These are phyloP conservation scores for Asclepias syriaca DNA, from an alignment of 257 asterid genomes.

Conservation along the genomic window DNA sequence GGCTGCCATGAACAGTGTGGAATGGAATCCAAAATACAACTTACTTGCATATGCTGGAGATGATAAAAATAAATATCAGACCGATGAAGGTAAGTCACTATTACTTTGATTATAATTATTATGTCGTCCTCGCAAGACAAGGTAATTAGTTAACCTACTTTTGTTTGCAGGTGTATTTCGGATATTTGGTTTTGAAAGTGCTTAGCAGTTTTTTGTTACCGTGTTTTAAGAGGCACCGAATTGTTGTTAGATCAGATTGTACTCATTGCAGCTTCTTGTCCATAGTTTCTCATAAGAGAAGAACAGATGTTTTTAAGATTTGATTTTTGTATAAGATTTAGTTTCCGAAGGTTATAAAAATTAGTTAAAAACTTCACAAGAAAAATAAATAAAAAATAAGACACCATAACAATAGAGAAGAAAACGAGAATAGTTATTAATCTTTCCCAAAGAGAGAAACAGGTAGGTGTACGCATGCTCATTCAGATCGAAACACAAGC, in stretches of 20 bases:
- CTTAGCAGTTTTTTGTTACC: conserved; percentile 19
- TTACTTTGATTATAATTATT: too few species aligned
- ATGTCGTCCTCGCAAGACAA: background rate
- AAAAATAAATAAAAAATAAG: too few species aligned
- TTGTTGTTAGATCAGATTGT: too few species aligned
- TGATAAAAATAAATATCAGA: conserved; percentile 85
- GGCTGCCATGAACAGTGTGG: conserved; percentile 98
- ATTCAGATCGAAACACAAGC: conserved; percentile 2
- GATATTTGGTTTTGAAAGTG: conserved; percentile 82
- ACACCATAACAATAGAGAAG: background rate
- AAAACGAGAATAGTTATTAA: too few species aligned
- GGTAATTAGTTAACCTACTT: background rate
- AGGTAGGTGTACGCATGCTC: background rate
- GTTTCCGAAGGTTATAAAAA: too few species aligned
- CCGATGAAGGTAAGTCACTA: conserved; percentile 67
- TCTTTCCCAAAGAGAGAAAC: background rate
- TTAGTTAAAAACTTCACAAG: too few species aligned
- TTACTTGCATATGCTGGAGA: conserved; percentile 98
- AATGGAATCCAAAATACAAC: conserved; percentile 90
- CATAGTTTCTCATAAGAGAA: too few species aligned
- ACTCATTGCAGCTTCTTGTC: too few species aligned
- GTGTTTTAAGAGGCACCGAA: too few species aligned
- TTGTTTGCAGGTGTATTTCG: conserved; percentile 66
- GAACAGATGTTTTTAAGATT: too few species aligned
- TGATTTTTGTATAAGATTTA: too few species aligned